Percentiles rank a stretch among this genome's conserved stretches.
Evolutionary conservation across 495 filamentous ascomycete species (phyloP).

Genomic region (Lindgomyces ingoldianus): DNA sequence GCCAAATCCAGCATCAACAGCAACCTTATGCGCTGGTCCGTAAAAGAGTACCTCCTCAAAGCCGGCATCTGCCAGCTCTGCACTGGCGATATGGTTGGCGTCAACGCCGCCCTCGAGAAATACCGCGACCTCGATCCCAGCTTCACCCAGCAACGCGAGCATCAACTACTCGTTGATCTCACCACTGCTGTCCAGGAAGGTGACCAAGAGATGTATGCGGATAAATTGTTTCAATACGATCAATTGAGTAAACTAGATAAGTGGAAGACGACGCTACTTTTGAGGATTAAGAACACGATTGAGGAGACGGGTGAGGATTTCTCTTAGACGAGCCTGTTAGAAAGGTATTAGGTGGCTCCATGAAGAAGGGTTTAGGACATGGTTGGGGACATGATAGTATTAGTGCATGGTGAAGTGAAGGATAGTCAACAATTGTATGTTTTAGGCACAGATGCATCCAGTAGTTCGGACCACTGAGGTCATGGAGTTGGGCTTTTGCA

Average conservation of each 20-base stretch:
- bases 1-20: slow-evolving; percentile 70
- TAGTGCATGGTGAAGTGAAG: too few relatives aligned
- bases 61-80: slow-evolving; percentile 62
- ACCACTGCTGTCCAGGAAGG: slow-evolving; percentile 66
- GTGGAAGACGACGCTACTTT: slow-evolving; percentile 88
- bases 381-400: background rate
- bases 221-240: slow-evolving; percentile 83
- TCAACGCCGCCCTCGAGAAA: slow-evolving; percentile 72
- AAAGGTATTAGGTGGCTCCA: background rate
- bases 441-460: background rate
- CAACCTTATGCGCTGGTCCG: slow-evolving; percentile 82
- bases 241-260: slow-evolving; percentile 89
- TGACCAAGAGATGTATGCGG: slow-evolving; percentile 77
- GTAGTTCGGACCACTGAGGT: background rate
- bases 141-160: slow-evolving; percentile 74
- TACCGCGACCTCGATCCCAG: slow-evolving; percentile 80
- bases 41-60: slow-evolving; percentile 93
- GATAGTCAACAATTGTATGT: too few relatives aligned
- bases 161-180: slow-evolving; percentile 75
- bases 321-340: slow-evolving; percentile 53
- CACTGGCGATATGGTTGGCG: slow-evolving; percentile 67
- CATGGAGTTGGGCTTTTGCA: background rate
- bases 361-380: background rate
- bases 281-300: slow-evolving; percentile 79
- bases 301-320: slow-evolving; percentile 76